Evolutionary conservation across 805 yeast species (phyloP).

Genomic region (Saturnispora besseyi): DNA sequence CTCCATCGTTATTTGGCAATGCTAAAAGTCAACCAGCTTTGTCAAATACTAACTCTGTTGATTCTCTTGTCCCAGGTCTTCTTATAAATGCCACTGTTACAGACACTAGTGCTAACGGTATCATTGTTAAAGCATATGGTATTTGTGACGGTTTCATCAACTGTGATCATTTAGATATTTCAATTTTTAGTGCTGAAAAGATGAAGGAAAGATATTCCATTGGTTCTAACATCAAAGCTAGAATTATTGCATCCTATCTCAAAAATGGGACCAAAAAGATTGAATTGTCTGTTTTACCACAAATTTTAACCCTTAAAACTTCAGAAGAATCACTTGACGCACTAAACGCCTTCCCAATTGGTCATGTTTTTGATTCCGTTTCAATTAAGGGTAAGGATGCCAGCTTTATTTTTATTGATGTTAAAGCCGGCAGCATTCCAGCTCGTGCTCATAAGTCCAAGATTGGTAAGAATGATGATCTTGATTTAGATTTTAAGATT

Average conservation of each 20-base stretch:
- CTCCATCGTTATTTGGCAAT: constrained; percentile 33
- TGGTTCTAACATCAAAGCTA: constrained; percentile 60
- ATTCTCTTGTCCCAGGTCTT: constrained; percentile 80
- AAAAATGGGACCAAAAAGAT: constrained; percentile 47
- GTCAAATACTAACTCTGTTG: constrained; percentile 58
- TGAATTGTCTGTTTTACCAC: constrained; percentile 53
- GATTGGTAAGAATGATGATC: constrained; percentile 38
- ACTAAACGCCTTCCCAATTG: constrained; percentile 65
- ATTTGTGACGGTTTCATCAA: constrained; percentile 63
- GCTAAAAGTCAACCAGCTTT: constrained; percentile 42
- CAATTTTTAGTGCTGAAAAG: constrained; percentile 28
- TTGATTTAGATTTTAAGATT: constrained; percentile 41
- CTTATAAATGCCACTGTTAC: constrained; percentile 65
- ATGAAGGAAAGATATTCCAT: constrained; percentile 56
- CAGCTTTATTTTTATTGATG: constrained; percentile 45
- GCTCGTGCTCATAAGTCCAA: constrained; percentile 81
- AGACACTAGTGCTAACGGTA: constrained; percentile 51
- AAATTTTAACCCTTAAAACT: constrained; percentile 26
- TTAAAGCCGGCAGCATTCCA: constrained; percentile 41
- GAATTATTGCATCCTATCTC: constrained; percentile 52
- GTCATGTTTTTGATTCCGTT: constrained; percentile 56
- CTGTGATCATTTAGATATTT: constrained; percentile 51
- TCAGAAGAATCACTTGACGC: constrained; percentile 21
- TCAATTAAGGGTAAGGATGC: constrained; percentile 53
- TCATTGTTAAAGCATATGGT: constrained; percentile 67